Percentiles rank a stretch among this genome's conserved stretches.
phyloP scores from a whole-genome alignment of 768 basidiomycete species.

The Podaxis pistillaris region DNA sequence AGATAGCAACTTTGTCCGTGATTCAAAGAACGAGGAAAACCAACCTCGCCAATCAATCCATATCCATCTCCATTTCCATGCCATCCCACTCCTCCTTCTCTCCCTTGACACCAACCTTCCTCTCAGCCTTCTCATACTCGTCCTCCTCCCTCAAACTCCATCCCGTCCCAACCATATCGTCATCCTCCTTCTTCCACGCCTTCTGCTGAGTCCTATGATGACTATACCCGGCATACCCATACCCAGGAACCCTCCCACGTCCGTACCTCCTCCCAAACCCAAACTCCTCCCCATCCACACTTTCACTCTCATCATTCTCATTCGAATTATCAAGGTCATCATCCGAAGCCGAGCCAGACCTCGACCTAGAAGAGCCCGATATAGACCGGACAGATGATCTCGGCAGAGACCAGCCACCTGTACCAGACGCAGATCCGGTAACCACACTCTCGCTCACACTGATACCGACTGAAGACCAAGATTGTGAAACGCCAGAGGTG shows the following conservation, averaged over 20 bases:
- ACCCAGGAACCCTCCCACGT: constrained; percentile 10
- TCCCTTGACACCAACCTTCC: constrained; percentile 30
- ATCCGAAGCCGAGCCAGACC: constrained; percentile 27
- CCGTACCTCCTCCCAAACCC: constrained; percentile 13
- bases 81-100: constrained; percentile 44
- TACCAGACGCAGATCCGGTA: neutral
- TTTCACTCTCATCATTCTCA: constrained; percentile 30
- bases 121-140: constrained; percentile 36
- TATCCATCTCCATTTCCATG: constrained; percentile 55
- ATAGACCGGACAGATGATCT: constrained; percentile 50
- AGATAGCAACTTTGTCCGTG: neutral
- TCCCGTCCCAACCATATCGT: constrained; percentile 31
- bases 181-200: constrained; percentile 42
- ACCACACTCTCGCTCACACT: constrained; percentile 13
- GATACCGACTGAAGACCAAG: constrained; percentile 24
- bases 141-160: constrained; percentile 46
- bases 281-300: constrained; percentile 27
- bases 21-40: constrained; percentile 1
- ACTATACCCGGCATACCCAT: constrained; percentile 19
- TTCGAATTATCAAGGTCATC: constrained; percentile 28
- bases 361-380: constrained; percentile 34
- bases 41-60: constrained; percentile 54
- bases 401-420: constrained; percentile 51
- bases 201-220: constrained; percentile 12
- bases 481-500: constrained; percentile 8